Conservation (phyloP, 768 basidiomycete species). For the Boletus sp. region DNA sequence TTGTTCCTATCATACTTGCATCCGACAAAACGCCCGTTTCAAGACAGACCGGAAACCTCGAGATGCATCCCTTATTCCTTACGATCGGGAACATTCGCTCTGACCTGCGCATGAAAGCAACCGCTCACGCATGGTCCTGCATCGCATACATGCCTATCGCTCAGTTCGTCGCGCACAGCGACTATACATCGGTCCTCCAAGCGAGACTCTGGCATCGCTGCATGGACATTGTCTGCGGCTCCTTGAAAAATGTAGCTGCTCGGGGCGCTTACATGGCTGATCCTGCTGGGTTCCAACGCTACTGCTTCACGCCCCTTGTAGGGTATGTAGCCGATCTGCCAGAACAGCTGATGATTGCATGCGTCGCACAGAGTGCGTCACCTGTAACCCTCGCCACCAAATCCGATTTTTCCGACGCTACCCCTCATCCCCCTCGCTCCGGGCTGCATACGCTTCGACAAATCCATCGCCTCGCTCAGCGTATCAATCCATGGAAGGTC, state of each 20-base stretch:
- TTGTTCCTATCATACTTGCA: constrained; percentile 29
- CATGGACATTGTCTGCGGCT: constrained; percentile 18
- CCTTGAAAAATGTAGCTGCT: constrained; percentile 29
- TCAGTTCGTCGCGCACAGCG: constrained; percentile 10
- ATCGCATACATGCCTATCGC: constrained; percentile 30
- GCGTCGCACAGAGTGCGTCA: constrained; percentile 8
- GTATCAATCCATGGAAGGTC: constrained; percentile 26
- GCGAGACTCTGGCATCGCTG: background rate
- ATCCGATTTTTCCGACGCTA: constrained; percentile 5
- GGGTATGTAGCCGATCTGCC: constrained; percentile 12
- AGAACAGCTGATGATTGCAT: constrained; percentile 13
- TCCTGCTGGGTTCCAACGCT: constrained; percentile 6
- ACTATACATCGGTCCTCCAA: background rate
- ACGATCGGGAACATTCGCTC: constrained; percentile 30
- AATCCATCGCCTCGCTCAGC: background rate
- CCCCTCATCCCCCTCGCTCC: background rate
- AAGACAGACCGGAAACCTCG: constrained; percentile 27
- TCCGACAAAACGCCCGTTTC: constrained; percentile 36
- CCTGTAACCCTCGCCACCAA: constrained; percentile 12
- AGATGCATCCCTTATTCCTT: constrained; percentile 30
- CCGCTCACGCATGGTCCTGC: constrained; percentile 8
- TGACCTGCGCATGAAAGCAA: background rate
- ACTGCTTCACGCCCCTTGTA: constrained; percentile 10
- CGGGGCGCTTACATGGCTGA: constrained; percentile 30
- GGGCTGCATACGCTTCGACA: constrained; percentile 1